Evolutionary conservation across 108 stramenopile species (phyloP), one percentile per base, ranked within the genome.

Genomic region (Pseudonitzschia pungens): DNA sequence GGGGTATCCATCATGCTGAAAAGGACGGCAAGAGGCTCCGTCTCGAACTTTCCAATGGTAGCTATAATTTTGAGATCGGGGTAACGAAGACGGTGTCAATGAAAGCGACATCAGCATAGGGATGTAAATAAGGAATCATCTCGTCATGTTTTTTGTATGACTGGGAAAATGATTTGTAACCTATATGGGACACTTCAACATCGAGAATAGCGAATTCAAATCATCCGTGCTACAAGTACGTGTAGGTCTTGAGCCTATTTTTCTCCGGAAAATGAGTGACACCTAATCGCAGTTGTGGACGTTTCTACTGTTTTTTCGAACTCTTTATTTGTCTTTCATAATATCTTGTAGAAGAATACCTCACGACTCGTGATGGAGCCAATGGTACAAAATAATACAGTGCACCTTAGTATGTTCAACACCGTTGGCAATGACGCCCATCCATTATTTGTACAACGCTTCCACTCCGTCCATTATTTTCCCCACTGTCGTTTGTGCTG

Each of bases 381-480:
- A 5, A 5, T 36, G 4, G 6, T 36, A 36, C n/a, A 36, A 36
- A 36, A 6, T 36, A 36, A 36, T 36, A 36, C 36, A 36, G 36
- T 36, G 36, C 2, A 36, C 2, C 6, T 36, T 36, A 36, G 36
- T 5, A 36, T 36, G 14, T 18, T 18, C 18, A 14, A 48, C 14
- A 12, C 45, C 45, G 14, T 18, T 18, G 14, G 14, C 45, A 18
- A 48, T 48, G 45, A 48, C 14, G n/a, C n/a, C n/a, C n/a, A 2
- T 48, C 14, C 45, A 26, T 22, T 55, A 24, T 55, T 33, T 31
- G 50, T 26, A 63, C 18, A 77, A 53, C 12, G 80, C 80, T 50
- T 78, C 82, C 45, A 83, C 53, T 31, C 79, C 85, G 66, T 93
- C 92, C 55, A 87, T 64, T 42, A 91, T 53, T 66, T 86, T 83